Conservation (phyloP, 2,329 filamentous ascomycete species). For the Talaromyces sp. region DNA sequence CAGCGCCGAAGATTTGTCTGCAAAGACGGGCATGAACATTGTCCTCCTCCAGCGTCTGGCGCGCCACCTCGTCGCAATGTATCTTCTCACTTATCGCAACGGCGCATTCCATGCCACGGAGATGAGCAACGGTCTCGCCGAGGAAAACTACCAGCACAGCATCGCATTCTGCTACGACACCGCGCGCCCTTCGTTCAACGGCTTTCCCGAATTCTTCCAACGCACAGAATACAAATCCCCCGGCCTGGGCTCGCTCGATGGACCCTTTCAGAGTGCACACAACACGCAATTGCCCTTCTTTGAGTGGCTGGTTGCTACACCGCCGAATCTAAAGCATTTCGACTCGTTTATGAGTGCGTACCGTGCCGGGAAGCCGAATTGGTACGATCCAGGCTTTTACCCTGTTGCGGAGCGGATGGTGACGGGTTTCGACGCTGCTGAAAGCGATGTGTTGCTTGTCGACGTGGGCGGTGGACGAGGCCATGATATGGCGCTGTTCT, state of each 20-base stretch:
- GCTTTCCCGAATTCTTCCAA: constrained; percentile 33
- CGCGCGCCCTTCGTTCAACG: constrained; percentile 33
- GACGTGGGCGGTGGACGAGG: constrained; percentile 25
- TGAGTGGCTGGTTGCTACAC: constrained; percentile 36
- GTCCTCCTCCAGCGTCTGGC: constrained; percentile 29
- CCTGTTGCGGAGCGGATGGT: constrained; percentile 20
- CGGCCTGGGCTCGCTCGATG: constrained; percentile 25
- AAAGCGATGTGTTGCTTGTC: constrained; percentile 21
- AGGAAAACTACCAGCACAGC: constrained; percentile 35
- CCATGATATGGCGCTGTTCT: constrained; percentile 21
- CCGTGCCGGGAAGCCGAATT: constrained; percentile 36
- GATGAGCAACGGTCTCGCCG: constrained; percentile 34
- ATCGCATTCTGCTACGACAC: constrained; percentile 40
- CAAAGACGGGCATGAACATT: constrained; percentile 29
- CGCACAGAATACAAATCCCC: constrained; percentile 30
- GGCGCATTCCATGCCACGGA: constrained; percentile 29
- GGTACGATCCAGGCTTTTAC: constrained; percentile 28
- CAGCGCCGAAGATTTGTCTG: constrained; percentile 24
- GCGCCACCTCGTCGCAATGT: constrained; percentile 39
- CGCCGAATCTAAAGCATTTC: constrained; percentile 35
- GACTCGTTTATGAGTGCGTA: constrained; percentile 39
- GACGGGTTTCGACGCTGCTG: constrained; percentile 16
- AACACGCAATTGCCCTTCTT: constrained; percentile 36
- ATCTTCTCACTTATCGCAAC: constrained; percentile 26
- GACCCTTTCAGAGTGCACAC: constrained; percentile 39